Base-by-base conservation (phyloP, 352 stramenopile genomes). In the Phytopythium ostracodes region DNA sequence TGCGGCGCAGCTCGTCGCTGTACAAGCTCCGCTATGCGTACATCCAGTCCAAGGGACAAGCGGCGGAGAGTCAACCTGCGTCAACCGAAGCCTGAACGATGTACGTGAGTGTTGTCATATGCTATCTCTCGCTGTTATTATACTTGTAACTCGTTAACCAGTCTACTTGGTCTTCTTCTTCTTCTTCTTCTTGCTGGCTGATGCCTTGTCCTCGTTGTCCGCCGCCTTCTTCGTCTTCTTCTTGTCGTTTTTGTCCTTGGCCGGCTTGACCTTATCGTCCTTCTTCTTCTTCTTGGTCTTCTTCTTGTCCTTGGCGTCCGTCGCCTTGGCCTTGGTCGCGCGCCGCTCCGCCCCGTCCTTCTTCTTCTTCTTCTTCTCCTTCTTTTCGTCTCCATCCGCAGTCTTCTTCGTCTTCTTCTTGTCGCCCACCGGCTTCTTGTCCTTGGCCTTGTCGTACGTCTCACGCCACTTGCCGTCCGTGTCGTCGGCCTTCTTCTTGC, bases 381-480 rank as follows among this genome's bases (percentile, higher is more conserved):
- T 83, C 60, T 73, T 66, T 44, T 75, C 71, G 49, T 78, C 70
- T 49, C 70, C 59, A 47, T 31, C 47, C 38, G 63, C 65, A 12
- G 20, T 72, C 56, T 59, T 69, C 55, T 87, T 84, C 25, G 54
- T 68, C 43, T 64, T 72, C 55, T 78, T 79, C 55, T 80, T 84
- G 58, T 50, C 60, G 54, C 91, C 88, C 66, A 87, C 81, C 38
- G 71, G 68, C 43, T 73, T 72, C 47, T 67, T 70, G 62, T 88
- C 75, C 36, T 91, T 89, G 42, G 74, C 77, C 6, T 79, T 57
- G 57, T 89, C 78, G 53, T 89, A 91, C 36, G 87, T 89, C 59
- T 88, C 77, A 4, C 82, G 68, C 85, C 86, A 95, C 68, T 96
- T 85, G 0, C 72, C 77, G 29, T 92, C 85, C 1, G 71, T 72